Evolutionary conservation across 345 rosid species (phyloP), one percentile per base, ranked within the genome.

Genomic region (Citrus glauca): DNA sequence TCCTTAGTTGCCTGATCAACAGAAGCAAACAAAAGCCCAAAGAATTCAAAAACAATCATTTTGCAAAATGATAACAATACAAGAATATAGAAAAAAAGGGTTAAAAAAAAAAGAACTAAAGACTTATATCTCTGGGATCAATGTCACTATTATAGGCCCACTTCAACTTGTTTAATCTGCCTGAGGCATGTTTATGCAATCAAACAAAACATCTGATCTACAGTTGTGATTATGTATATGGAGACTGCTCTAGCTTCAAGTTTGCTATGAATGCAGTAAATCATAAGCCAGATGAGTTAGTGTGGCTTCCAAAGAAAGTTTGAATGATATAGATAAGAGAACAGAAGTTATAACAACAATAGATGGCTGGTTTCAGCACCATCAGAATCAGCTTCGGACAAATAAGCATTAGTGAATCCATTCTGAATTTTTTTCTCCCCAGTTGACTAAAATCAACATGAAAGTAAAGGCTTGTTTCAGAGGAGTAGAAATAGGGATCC

Each of bases 1-100:
- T 48, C 75, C 65, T 80, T 74, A n/a, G 61, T 75, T 59, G 77
- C 82, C 86, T 83, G 81, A 66, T 62, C 57, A 66, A 73, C 10
- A 71, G 56, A 77, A 69, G 66, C 61, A 35, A 69, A 66, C 66
- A 50, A 69, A 37, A 59, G 24, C 50, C 40, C 22, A n/a, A 45
- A 73, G 22, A 14, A 69, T 53, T 69, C 42, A 22, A 19, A 63
- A 71, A 63, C 27, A n/a, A 61, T 48, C 20, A 32, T 32, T 35
- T 24, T 17, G 14, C 35, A n/a, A 56, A 25, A 67, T 24, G 25
- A 66, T 7, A 7, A 28, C 24, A 42, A n/a, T 40, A 19, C 9
- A 59, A 60, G 38, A 6, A 24, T 3, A 24, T 42, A 10, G 9
- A 50, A 73, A 37, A 7, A 28, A 24, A 11, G 45, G 45, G 10